Base-by-base conservation (phyloP, 495 filamentous ascomycete species). In the Penicillium fimorum region DNA sequence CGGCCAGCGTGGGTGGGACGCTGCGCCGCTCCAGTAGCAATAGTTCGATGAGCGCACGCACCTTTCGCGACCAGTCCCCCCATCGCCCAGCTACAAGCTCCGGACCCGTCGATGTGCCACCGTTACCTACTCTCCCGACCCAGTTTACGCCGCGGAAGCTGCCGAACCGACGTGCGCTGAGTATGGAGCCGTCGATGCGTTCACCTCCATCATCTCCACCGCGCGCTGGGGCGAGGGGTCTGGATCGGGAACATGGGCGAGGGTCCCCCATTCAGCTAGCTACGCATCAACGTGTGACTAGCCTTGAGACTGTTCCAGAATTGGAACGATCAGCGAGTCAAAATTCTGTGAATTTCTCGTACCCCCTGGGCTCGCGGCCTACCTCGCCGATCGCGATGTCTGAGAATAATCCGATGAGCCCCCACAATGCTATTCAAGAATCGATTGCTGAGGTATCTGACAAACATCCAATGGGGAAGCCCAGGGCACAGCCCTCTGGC, bases 311-410 rank as follows among this genome's bases (percentile, higher is more conserved):
- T 15, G 72, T 80, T 1, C 70, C 68, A 5, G 82, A 82, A 55
- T 33, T 72, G 50, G 84, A 82, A 17, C 73, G 84, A 53, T 78
- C 87, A 11, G 76, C 72, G 17, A 90, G 84, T 64, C 76, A 83
- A 60, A 82, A 76, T 41, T 91, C 88, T 3, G 77, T 93, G 61
- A 96, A 96, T 70, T 95, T 94, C 63, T 96, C 92, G 7, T 90
- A 91, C 38, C 91, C 91, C 4, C 85, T 84, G 63, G 80, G 80
- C 61, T 73, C 81, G 18, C 76, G 77, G 4, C 68, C 72, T 1
- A 79, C 61, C 29, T 79, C 79, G 38, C 75, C 73, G 15, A 69
- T 62, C n/a, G 52, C 60, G 12, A 41, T 55, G 6, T n/a, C 33
- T 13, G 61, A 66, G 32, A 61, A 66, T 58, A 49, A 48, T 1